Percentiles rank a stretch among this genome's conserved stretches.
Conservation (phyloP, 176 grass and related monocot species). For the Zoysia pacifica region DNA sequence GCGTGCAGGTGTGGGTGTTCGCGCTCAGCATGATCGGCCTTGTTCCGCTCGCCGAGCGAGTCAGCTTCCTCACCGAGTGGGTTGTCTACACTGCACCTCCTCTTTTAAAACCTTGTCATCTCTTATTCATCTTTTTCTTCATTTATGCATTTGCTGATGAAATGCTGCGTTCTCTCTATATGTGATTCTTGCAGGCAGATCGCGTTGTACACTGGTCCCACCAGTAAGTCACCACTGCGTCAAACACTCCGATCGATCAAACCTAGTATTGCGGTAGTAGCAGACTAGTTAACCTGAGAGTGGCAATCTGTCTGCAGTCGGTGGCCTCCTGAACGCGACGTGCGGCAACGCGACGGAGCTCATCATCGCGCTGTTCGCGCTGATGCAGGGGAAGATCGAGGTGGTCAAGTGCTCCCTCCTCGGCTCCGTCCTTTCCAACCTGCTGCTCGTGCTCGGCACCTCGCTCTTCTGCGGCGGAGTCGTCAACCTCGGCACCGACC, state of each 20-base stretch:
- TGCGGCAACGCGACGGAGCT: constrained; percentile 95
- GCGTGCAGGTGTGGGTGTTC: constrained; percentile 81
- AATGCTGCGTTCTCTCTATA: not conserved
- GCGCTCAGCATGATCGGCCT: constrained; percentile 71
- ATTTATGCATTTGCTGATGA: not conserved
- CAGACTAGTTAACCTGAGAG: too few species aligned
- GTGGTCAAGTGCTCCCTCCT: constrained; percentile 94
- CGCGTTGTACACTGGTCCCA: constrained; percentile 80
- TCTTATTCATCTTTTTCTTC: not conserved
- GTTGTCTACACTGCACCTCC: not conserved
- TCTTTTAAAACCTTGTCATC: not conserved
- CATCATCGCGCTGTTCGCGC: constrained; percentile 89
- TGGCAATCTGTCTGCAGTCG: constrained; percentile 48
- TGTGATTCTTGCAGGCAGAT: constrained; percentile 61
- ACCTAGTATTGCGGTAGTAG: too few species aligned
- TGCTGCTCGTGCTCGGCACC: constrained; percentile 85
- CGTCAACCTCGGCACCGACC: constrained; percentile 53
- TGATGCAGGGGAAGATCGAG: constrained; percentile 67
- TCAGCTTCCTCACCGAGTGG: constrained; percentile 99
- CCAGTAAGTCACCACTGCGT: constrained; percentile 47
- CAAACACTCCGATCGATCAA: not conserved
- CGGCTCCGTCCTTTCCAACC: constrained; percentile 90
- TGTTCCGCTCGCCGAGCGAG: constrained; percentile 82
- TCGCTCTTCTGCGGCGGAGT: constrained; percentile 85
- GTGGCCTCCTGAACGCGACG: constrained; percentile 91